Evolutionary conservation across 495 filamentous ascomycete species (phyloP).

Genomic region (Aspergillus sclerotioniger): DNA sequence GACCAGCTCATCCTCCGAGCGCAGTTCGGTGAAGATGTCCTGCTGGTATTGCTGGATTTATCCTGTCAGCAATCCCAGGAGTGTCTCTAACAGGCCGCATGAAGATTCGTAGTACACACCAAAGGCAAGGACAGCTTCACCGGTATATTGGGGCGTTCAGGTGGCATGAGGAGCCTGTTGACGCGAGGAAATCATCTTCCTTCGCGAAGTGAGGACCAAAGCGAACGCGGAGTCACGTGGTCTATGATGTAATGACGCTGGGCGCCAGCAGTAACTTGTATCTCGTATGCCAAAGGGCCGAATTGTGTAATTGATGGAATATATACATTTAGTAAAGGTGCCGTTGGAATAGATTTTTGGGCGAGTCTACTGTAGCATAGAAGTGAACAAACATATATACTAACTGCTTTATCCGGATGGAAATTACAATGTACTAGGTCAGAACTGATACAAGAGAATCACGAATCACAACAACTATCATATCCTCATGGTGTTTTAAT

Average conservation of each 20-base stretch:
- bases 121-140: slow-evolving; percentile 93
- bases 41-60: slow-evolving; percentile 70
- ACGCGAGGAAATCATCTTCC: slow-evolving; percentile 22
- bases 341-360: background rate
- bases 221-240: slow-evolving; percentile 35
- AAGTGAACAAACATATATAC: background rate
- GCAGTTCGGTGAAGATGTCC: slow-evolving; percentile 87
- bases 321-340: no score
- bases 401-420: no score
- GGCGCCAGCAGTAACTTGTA: background rate
- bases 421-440: no score
- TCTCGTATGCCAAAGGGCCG: background rate
- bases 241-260: slow-evolving; percentile 31
- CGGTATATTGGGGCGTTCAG: slow-evolving; percentile 58
- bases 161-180: slow-evolving; percentile 50
- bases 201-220: slow-evolving; percentile 19
- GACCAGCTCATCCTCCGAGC: slow-evolving; percentile 88
- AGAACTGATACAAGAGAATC: background rate
- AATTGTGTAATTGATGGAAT: background rate
- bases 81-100: background rate
- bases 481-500: slow-evolving; percentile 11
- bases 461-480: background rate
- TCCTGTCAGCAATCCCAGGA: slow-evolving; percentile 14
- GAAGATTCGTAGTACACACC: slow-evolving; percentile 44
- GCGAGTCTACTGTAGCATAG: background rate